Evolutionary conservation across 2,329 filamentous ascomycete species (phyloP), one percentile per base, ranked within the genome.

Genomic region (Scedosporium apiospermum): DNA sequence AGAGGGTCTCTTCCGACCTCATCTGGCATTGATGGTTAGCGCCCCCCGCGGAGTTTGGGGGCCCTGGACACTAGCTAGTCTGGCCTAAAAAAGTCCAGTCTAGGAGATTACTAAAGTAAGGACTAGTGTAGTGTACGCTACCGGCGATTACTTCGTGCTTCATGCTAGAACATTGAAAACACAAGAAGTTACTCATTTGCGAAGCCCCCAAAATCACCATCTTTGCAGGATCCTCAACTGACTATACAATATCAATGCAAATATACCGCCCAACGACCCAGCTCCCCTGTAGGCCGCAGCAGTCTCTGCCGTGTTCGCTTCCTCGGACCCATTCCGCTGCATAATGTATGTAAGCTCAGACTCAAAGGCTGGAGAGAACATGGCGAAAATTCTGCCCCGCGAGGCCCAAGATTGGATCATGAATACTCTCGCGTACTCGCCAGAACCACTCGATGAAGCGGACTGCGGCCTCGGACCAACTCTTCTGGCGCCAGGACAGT

Each of bases 311-410:
- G 57, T 38, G 41, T 61, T 61, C 10, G 44, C 42, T 30, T 16
- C 27, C 23, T 60, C 44, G 58, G 58, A 38, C 53, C 58, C 58
- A 60, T 60, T 51, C 26, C 26, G 44, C 42, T 60, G 58, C 58
- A 51, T 51, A 21, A 59, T 58, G 55, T n/a, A 41, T 23, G 55
- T 16, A 38, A 38, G 26, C 26, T 18, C 55, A 41, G 55, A 41
- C 26, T 38, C 55, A 4, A 51, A 23, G 16, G 6, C 26, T 30
- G 3, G 30, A 58, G 10, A 9, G 30, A 58, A 38, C 30, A 14
- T 30, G 26, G 12, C 14, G 16, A 58, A 58, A 41, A 58, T 38
- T 58, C 34, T 58, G 26, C 51, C 51, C 18, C 44, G 7, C 44
- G 44, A 49, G n/a, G 44, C 14, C 44, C 44, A 38, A 21, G 44